phyloP scores from a whole-genome alignment of 371 early-diverging fungal species.

The Mucor irregularis region DNA sequence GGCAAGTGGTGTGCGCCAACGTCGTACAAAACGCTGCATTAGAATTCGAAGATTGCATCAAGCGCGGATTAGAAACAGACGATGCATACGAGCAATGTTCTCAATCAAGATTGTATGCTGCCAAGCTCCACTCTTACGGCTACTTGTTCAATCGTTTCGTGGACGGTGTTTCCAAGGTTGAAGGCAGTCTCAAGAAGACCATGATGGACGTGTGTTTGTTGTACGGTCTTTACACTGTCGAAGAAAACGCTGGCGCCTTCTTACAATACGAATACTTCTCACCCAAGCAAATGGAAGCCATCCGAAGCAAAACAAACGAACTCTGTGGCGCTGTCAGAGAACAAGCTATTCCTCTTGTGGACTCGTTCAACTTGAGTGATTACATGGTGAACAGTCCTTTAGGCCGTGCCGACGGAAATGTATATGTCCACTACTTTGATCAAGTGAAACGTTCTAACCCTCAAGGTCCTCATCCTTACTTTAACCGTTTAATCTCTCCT shows the following conservation, averaged over 20 bases:
- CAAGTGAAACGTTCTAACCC: slow-evolving; percentile 79
- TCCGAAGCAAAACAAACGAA: slow-evolving; percentile 63
- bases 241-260: slow-evolving; percentile 86
- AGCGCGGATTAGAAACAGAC: slow-evolving; percentile 70
- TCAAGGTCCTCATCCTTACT: slow-evolving; percentile 77
- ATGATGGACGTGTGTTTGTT: slow-evolving; percentile 72
- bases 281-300: slow-evolving; percentile 67
- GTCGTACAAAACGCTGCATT: slow-evolving; percentile 81
- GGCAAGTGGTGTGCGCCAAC: slow-evolving; percentile 81
- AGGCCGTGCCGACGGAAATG: slow-evolving; percentile 86
- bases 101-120: slow-evolving; percentile 79
- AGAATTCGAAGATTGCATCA: slow-evolving; percentile 72
- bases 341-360: slow-evolving; percentile 85
- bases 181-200: slow-evolving; percentile 47
- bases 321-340: slow-evolving; percentile 73
- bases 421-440: slow-evolving; percentile 87
- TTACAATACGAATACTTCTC: slow-evolving; percentile 82
- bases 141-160: slow-evolving; percentile 87
- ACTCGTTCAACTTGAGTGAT: slow-evolving; percentile 87
- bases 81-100: slow-evolving; percentile 87
- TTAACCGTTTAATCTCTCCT: slow-evolving; percentile 79
- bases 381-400: slow-evolving; percentile 89
- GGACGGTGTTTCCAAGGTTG: slow-evolving; percentile 65
- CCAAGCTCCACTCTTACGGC: slow-evolving; percentile 83
- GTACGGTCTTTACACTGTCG: slow-evolving; percentile 82